These are phyloP conservation scores for Backusella morwellensis DNA, from an alignment of 192 early-diverging fungal genomes.

Conservation along the genomic window DNA sequence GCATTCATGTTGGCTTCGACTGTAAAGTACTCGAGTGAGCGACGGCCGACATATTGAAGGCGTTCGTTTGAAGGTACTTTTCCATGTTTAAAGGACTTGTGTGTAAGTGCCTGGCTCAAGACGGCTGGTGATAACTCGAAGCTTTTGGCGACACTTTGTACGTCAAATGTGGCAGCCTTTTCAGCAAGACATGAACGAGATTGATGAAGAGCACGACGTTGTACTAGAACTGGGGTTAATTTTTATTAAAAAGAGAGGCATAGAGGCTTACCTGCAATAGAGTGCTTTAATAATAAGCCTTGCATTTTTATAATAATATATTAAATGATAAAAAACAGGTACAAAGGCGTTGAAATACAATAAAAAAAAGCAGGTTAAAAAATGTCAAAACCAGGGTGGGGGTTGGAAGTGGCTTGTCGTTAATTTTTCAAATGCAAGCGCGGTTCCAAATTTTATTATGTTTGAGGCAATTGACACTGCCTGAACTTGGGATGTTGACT, in stretches of 20 bases:
- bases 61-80: slow-evolving; percentile 47
- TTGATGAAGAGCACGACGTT: slow-evolving; percentile 10
- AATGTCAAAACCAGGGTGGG: slow-evolving; percentile 1
- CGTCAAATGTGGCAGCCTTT: not conserved
- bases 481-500: no score
- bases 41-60: slow-evolving; percentile 18
- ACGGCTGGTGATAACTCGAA: slow-evolving; percentile 31
- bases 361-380: not conserved
- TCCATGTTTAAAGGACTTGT: slow-evolving; percentile 49
- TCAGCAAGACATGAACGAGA: not conserved
- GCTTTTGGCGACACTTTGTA: slow-evolving; percentile 23
- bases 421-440: not conserved
- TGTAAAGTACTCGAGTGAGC: slow-evolving; percentile 15
- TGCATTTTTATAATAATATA: not conserved
- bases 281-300: slow-evolving; percentile 3
- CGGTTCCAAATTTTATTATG: not conserved
- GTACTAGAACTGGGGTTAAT: not conserved
- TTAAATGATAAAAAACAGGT: not conserved
- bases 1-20: not conserved
- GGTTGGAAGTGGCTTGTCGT: not conserved
- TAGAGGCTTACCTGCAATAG: not conserved
- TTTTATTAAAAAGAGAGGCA: not conserved
- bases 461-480: no score
- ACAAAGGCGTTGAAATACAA: not conserved
- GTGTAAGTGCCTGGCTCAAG: slow-evolving; percentile 46